Evolutionary conservation across 2,329 filamentous ascomycete genomes (phyloP).

Genomic region (Diaporthe helianthi): DNA sequence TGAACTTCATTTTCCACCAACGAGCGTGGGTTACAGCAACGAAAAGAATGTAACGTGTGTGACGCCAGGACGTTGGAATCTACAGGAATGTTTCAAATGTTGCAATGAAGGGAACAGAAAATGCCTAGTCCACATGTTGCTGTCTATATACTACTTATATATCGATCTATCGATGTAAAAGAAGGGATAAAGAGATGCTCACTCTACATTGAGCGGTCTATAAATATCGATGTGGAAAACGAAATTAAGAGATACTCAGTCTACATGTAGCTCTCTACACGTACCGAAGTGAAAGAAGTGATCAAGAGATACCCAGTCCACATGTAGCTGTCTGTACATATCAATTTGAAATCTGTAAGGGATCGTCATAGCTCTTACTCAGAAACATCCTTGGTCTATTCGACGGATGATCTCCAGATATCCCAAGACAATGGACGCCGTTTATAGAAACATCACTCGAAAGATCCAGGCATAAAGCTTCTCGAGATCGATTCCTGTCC

Average conservation of each 20-base stretch:
- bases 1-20: constrained; percentile 22
- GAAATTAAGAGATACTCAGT: neutral
- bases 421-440: neutral
- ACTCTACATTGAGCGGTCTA: neutral
- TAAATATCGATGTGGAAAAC: neutral
- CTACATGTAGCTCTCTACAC: neutral
- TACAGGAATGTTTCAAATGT: neutral
- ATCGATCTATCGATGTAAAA: no score
- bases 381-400: neutral
- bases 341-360: neutral
- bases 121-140: neutral
- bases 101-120: neutral
- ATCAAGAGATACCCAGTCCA: neutral
- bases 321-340: neutral
- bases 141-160: no score
- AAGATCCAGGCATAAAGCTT: neutral
- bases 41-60: neutral
- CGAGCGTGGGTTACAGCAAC: neutral
- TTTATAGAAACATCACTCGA: constrained; percentile 8
- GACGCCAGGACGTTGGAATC: constrained; percentile 1
- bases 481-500: neutral
- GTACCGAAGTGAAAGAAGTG: neutral
- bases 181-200: neutral
- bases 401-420: neutral
- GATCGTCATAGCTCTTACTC: constrained; percentile 5